Base-by-base conservation (phyloP, 2,329 filamentous ascomycete species). In the Diaporthe eres region DNA sequence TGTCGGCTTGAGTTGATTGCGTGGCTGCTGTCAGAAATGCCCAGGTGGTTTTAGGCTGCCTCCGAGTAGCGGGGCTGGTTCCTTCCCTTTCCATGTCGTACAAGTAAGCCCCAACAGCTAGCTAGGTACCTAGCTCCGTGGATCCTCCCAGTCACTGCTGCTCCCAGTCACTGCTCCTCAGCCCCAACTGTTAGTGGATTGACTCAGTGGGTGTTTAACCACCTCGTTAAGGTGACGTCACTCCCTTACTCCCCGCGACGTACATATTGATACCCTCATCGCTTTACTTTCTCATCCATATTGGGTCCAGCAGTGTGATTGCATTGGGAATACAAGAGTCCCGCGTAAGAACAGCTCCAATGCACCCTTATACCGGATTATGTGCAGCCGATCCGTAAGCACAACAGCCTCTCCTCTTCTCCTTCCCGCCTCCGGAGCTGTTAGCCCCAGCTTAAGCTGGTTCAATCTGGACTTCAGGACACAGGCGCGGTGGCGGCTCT, bases 11-110 rank as follows among this genome's bases (percentile, higher is more conserved):
- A 19, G 58, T 44, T 63, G 58, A 63, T 28, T 63, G 58, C 37
- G 60, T 63, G 60, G 60, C 39, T 22, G 60, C 39, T 22, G 39
- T 63, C 39, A 63, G 60, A 31, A 63, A 22, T 31, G 60, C 25
- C 37, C 9, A 25, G 22, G 8, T 28, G 60, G 37, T 25, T 28
- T 63, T 63, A 47, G 60, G 60, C 60, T 63, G 60, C 60, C 60
- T 63, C 58, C 39, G n/a, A 63, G 60, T 57, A 28, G 15, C 7
- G 28, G 28, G 13, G 22, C 37, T n/a, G 8, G 39, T 31, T 44
- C 15, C 34, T 34, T 34, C 34, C 34, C 0, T 8, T 31, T 15
- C 42, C 8, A 19, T 15, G n/a, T 44, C 2, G 39, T 63, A 63
- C 60, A 63, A 63, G 25, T 7, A 47, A 19, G 53, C 53, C 55